Base-by-base conservation (phyloP, 1,284 basidiomycete genomes). In the Apiotrichum gracile region DNA sequence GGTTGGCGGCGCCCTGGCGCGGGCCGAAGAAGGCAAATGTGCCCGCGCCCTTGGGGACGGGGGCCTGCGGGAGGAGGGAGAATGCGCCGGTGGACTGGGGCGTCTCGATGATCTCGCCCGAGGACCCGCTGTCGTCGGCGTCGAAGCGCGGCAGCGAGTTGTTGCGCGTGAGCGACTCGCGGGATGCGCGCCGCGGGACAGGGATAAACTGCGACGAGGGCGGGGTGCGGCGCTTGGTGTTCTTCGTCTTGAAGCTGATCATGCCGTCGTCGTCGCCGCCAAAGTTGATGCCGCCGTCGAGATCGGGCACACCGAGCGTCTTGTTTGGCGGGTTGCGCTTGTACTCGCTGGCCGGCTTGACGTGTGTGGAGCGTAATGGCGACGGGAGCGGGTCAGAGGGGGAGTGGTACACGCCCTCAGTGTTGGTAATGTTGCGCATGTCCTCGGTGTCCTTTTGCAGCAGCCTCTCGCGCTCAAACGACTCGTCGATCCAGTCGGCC, bases 401-500 rank as follows among this genome's bases (percentile, higher is more conserved):
- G 17, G 12, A 12, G 29, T 4, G 24, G 21, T 26, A 45, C 55
- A 52, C 50, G 4, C 50, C 57, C 4, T 59, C 55, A 17, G 54
- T 56, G 27, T 40, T 41, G 19, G 55, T 51, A 14, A 14, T 31
- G 31, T 10, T 31, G 10, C 54, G 55, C 5, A 66, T 57, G 19
- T 66, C 63, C 60, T 66, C 61, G 21, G 54, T 55, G 43, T 72
- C 68, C 42, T 63, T 52, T 40, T 76, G 68, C 49, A 48, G 50
- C 1, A 64, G 60, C n/a, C 50, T 46, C 19, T 58, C 61, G 26
- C 63, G 61, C 26, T 78, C 80, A 69, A 97, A 97, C 25, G 84
- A 82, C 57, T 85, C 83, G 65, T 84, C 82, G 57, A 96, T 93
- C 91, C 92, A 97, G 60, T 88, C 87, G n/a, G 86, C 91, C 62